Evolutionary conservation across 345 rosid species (phyloP).

Genomic region (Hypericum perforatum): DNA sequence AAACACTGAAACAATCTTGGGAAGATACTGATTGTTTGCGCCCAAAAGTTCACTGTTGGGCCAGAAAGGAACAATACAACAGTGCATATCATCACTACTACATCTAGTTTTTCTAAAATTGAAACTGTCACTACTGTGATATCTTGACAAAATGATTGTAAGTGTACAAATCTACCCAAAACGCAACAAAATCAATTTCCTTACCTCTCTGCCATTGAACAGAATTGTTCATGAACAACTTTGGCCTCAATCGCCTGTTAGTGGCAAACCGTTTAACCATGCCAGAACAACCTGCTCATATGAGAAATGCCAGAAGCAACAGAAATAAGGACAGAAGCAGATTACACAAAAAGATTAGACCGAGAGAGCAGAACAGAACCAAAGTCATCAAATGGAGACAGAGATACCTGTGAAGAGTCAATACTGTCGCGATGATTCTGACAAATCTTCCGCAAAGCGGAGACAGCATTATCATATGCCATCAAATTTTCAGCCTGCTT

Average conservation of each 20-base stretch:
- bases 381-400: too few species aligned
- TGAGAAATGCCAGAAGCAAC: background rate
- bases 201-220: conserved; percentile 19
- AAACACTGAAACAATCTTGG: too few species aligned
- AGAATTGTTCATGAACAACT: too few species aligned
- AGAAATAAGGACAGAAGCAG: background rate
- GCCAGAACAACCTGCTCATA: conserved; percentile 6
- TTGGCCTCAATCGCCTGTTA: conserved; percentile 13
- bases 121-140: too few species aligned
- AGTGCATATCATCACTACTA: too few species aligned
- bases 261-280: conserved; percentile 13
- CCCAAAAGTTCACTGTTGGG: conserved; percentile 5
- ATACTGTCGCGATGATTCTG: conserved; percentile 8
- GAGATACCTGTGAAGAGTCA: conserved; percentile 6
- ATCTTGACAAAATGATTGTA: too few species aligned
- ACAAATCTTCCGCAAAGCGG: conserved; percentile 8
- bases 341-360: background rate
- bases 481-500: conserved; percentile 1
- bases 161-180: too few species aligned
- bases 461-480: too few species aligned
- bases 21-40: conserved; percentile 1
- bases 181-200: too few species aligned
- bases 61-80: conserved; percentile 9
- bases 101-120: too few species aligned
- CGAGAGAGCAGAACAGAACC: background rate